Evolutionary conservation across 345 rosid species (phyloP).

Genomic region (Sisymbrium irio): DNA sequence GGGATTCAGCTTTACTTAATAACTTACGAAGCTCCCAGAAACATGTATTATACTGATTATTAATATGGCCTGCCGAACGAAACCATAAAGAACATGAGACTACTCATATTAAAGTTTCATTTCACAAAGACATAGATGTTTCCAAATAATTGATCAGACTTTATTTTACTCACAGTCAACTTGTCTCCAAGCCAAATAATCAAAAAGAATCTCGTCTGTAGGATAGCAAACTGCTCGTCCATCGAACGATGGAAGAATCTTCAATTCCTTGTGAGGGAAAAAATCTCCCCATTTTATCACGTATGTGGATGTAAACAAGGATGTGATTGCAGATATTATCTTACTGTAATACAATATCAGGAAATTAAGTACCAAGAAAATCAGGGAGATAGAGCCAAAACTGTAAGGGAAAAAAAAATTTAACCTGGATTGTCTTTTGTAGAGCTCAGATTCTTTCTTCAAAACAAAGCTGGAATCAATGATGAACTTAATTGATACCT

Average conservation of each 20-base stretch:
- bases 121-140: background rate
- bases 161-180: conserved; percentile 80
- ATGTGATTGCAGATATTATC: conserved; percentile 58
- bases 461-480: conserved; percentile 73
- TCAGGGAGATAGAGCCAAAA: background rate
- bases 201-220: conserved; percentile 62
- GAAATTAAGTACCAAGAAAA: background rate
- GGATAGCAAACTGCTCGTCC: conserved; percentile 92
- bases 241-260: conserved; percentile 76
- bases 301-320: conserved; percentile 70
- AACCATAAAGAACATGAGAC: conserved; percentile 11
- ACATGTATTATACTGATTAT: conserved; percentile 92
- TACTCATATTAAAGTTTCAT: background rate
- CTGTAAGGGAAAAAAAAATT: background rate
- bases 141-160: background rate
- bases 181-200: conserved; percentile 96
- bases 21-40: conserved; percentile 93
- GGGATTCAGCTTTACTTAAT: conserved; percentile 76
- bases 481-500: conserved; percentile 10
- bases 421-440: conserved; percentile 67
- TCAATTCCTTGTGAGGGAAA: conserved; percentile 59
- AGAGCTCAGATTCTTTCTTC: conserved; percentile 57
- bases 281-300: conserved; percentile 72
- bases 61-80: conserved; percentile 73
- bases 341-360: conserved; percentile 42